phyloP scores from a whole-genome alignment of 441 rosid species.

The Corymbia calophylla region DNA sequence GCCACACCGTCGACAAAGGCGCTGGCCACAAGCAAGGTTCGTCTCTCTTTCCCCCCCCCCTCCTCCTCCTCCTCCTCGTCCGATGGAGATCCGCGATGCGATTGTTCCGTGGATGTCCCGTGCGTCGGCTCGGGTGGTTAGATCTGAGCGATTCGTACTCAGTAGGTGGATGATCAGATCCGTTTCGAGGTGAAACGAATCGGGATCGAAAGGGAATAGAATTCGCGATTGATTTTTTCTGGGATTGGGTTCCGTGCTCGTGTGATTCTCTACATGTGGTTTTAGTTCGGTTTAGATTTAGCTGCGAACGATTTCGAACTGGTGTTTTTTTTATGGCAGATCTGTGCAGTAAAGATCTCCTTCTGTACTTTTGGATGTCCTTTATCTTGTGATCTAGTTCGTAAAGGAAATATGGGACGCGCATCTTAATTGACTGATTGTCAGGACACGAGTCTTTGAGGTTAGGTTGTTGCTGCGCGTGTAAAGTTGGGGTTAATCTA shows the following conservation, averaged over 20 bases:
- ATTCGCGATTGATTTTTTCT: background rate
- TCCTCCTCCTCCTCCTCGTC: too few species aligned
- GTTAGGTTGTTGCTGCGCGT: background rate
- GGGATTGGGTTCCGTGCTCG: background rate
- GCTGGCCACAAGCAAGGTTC: slow-evolving; percentile 91
- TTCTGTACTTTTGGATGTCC: background rate
- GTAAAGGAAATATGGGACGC: background rate
- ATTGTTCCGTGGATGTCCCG: background rate
- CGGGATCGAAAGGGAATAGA: background rate
- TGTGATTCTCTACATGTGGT: background rate
- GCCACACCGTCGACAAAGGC: slow-evolving; percentile 82
- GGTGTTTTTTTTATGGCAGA: background rate
- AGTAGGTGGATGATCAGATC: background rate
- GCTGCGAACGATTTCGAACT: background rate
- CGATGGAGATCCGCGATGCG: background rate
- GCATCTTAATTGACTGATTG: background rate
- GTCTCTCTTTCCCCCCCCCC: background rate
- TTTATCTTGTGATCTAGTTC: background rate
- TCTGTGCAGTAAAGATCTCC: background rate
- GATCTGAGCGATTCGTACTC: background rate
- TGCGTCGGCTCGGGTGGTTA: background rate
- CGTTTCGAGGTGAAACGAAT: background rate
- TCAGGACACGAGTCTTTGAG: background rate
- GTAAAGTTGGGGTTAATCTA: background rate
- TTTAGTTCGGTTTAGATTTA: background rate